These are phyloP conservation scores for Pythium diclinum DNA, from an alignment of 352 stramenopile genomes.

Conservation along the genomic window DNA sequence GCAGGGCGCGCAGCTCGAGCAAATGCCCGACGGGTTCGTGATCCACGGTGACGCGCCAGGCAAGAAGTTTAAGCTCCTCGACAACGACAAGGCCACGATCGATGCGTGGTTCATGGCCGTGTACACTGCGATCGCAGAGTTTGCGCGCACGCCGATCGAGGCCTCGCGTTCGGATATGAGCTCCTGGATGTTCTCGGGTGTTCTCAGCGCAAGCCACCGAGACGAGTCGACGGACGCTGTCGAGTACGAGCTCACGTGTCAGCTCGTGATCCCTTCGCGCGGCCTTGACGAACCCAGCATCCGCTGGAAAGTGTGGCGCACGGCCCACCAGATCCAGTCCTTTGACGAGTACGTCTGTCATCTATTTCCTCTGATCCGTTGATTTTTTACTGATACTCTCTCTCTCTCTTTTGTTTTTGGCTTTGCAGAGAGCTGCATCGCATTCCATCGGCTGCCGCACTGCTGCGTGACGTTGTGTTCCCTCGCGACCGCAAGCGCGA, in stretches of 20 bases:
- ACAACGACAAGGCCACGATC: slow-evolving; percentile 71
- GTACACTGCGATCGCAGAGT: slow-evolving; percentile 72
- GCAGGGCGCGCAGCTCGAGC: slow-evolving; percentile 59
- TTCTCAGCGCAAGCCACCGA: slow-evolving; percentile 49
- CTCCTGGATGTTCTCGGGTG: slow-evolving; percentile 40
- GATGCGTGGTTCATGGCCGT: slow-evolving; percentile 80
- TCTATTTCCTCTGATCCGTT: not conserved
- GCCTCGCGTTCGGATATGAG: slow-evolving; percentile 35
- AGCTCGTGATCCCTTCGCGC: slow-evolving; percentile 50
- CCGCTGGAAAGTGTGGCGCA: slow-evolving; percentile 78
- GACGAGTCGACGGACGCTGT: slow-evolving; percentile 61
- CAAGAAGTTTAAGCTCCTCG: slow-evolving; percentile 76
- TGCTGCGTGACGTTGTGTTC: slow-evolving; percentile 59
- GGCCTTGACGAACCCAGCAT: slow-evolving; percentile 65
- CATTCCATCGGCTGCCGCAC: slow-evolving; percentile 27
- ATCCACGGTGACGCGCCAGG: slow-evolving; percentile 50
- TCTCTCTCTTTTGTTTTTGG: slow-evolving; percentile 2
- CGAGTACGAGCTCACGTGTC: slow-evolving; percentile 73
- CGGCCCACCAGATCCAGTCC: slow-evolving; percentile 53
- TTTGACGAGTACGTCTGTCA: slow-evolving; percentile 60
- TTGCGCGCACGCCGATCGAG: slow-evolving; percentile 42
- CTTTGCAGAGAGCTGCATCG: slow-evolving; percentile 46
- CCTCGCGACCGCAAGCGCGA: slow-evolving; percentile 68
- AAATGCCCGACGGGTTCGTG: slow-evolving; percentile 67
- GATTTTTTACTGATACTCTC: not conserved